Conservation (phyloP, 352 stramenopile species). For the Sclerospora graminicola region DNA sequence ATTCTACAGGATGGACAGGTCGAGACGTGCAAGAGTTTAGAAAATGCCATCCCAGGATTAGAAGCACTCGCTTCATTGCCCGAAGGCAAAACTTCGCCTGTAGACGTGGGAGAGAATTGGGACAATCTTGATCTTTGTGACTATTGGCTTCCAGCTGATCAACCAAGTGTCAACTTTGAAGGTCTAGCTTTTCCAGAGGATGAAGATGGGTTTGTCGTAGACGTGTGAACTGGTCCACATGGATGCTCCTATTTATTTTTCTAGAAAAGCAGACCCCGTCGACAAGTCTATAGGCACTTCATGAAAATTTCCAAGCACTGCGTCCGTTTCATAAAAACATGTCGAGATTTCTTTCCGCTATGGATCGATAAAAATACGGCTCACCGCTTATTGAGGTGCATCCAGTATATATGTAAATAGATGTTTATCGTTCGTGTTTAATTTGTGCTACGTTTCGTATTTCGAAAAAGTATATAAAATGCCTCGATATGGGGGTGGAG, state of each 20-base stretch:
- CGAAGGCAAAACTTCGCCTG: slow-evolving; percentile 25
- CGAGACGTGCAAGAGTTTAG: slow-evolving; percentile 12
- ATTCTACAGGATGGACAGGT: slow-evolving; percentile 8
- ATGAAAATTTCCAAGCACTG: neutral
- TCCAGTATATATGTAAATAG: neutral
- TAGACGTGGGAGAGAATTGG: slow-evolving; percentile 28
- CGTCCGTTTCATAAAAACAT: neutral
- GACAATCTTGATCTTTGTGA: slow-evolving; percentile 18
- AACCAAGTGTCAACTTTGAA: slow-evolving; percentile 13
- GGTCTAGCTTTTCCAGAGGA: slow-evolving; percentile 13
- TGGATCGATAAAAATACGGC: slow-evolving; percentile 2
- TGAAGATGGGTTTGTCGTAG: slow-evolving; percentile 23
- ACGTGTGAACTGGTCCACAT: slow-evolving; percentile 14
- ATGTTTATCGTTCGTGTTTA: neutral
- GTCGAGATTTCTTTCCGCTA: too few relatives aligned
- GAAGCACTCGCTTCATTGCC: slow-evolving; percentile 9
- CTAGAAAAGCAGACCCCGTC: slow-evolving; percentile 3
- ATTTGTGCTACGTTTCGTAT: too few relatives aligned
- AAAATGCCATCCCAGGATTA: slow-evolving; percentile 8
- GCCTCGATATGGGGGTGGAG: slow-evolving; percentile 23
- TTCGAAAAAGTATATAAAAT: slow-evolving; percentile 18
- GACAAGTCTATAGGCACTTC: too few relatives aligned
- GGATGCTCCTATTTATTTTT: slow-evolving; percentile 21
- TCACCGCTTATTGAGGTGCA: neutral
- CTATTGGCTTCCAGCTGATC: slow-evolving; percentile 18